Conservation (phyloP, 1,284 basidiomycete genomes). For the Austropuccinia psidii region DNA sequence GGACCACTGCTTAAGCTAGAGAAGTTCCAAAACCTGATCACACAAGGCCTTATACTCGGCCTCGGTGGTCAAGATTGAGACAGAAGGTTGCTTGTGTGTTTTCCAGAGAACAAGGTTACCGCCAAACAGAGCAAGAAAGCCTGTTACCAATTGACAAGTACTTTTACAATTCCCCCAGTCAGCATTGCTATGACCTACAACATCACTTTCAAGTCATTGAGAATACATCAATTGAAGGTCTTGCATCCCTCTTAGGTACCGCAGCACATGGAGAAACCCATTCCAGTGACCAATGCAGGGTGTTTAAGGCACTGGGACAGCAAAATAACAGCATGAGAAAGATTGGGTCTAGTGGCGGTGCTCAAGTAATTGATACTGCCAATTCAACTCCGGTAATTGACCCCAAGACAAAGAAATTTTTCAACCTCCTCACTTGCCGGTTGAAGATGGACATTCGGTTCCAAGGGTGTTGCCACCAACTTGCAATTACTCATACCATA, state of each 20-base stretch:
- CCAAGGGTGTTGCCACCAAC: no score
- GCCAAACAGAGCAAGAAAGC: background rate
- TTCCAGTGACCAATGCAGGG: background rate
- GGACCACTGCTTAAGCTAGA: background rate
- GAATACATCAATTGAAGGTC: background rate
- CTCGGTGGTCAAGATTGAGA: background rate
- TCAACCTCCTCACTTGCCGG: no score
- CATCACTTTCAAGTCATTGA: background rate
- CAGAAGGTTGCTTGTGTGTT: background rate
- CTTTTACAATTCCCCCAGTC: background rate
- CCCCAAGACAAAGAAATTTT: no score
- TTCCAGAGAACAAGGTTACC: background rate
- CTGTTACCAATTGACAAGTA: background rate
- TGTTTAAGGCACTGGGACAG: conserved; percentile 2
- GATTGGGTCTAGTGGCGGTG: background rate
- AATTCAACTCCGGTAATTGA: background rate
- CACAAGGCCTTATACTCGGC: background rate
- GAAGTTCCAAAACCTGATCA: background rate
- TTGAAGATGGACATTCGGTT: no score
- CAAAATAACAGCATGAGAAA: background rate
- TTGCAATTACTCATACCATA: no score
- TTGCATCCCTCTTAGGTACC: background rate
- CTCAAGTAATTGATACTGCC: background rate
- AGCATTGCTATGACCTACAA: background rate
- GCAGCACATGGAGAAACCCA: background rate